Percentiles rank a stretch among this genome's conserved stretches.
Conservation (phyloP, 192 early-diverging fungal genomes). For the Coemansia sp. region DNA sequence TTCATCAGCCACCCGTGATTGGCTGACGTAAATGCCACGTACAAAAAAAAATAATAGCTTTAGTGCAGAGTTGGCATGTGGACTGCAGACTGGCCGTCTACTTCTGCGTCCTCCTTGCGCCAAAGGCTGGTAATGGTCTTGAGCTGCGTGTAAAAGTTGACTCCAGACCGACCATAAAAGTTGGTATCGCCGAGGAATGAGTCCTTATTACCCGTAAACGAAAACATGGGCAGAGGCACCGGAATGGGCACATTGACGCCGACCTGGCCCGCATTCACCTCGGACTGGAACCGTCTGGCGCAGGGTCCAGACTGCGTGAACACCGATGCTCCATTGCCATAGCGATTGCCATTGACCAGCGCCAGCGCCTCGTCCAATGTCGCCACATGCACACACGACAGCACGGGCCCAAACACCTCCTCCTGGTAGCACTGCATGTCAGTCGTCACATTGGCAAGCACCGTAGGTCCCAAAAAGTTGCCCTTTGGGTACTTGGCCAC, state of each 20-base stretch:
- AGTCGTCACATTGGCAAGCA: slow-evolving; percentile 73
- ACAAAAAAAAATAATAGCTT: slow-evolving; percentile 6
- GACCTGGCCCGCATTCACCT: slow-evolving; percentile 93
- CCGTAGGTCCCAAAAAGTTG: slow-evolving; percentile 96
- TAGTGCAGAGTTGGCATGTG: slow-evolving; percentile 86
- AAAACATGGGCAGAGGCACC: slow-evolving; percentile 96
- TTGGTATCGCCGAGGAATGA: slow-evolving; percentile 94
- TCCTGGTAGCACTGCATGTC: slow-evolving; percentile 89
- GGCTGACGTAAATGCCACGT: slow-evolving; percentile 12
- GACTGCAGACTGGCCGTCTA: slow-evolving; percentile 64
- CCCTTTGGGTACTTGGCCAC: slow-evolving; percentile 82
- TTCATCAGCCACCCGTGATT: slow-evolving; percentile 1
- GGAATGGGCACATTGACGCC: slow-evolving; percentile 92
- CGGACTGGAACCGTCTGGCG: slow-evolving; percentile 85
- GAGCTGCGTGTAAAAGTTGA: slow-evolving; percentile 87
- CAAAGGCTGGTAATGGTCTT: slow-evolving; percentile 97
- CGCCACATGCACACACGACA: slow-evolving; percentile 79
- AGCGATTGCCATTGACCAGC: slow-evolving; percentile 86
- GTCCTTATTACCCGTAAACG: slow-evolving; percentile 89
- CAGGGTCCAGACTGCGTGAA: slow-evolving; percentile 90
- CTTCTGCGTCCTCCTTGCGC: slow-evolving; percentile 81
- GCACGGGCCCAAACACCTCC: slow-evolving; percentile 96
- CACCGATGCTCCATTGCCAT: slow-evolving; percentile 84
- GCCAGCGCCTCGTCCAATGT: slow-evolving; percentile 91
- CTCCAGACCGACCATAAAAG: slow-evolving; percentile 82